phyloP scores from a whole-genome alignment of 108 stramenopile species.

The Fistulifera pelliculosa region DNA sequence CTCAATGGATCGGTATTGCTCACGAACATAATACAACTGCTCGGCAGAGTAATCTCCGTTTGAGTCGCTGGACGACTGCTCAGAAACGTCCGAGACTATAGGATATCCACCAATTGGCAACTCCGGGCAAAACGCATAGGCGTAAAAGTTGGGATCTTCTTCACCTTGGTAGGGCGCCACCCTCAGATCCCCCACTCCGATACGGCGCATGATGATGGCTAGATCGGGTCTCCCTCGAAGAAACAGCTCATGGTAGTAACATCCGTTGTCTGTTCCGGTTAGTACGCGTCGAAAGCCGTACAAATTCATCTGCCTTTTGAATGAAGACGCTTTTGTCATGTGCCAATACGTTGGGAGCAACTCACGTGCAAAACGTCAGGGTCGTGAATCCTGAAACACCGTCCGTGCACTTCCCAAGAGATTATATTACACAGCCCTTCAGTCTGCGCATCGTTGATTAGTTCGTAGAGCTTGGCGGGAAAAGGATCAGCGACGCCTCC shows the following conservation, averaged over 20 bases:
- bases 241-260: slow-evolving; percentile 24
- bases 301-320: slow-evolving; percentile 25
- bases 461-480: slow-evolving; percentile 45
- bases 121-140: neutral
- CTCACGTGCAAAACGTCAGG: slow-evolving; percentile 55
- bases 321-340: slow-evolving; percentile 12
- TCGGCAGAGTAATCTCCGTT: too few species aligned
- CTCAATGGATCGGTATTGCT: too few species aligned
- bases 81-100: too few species aligned
- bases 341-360: neutral
- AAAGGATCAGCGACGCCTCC: slow-evolving; percentile 2
- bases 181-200: slow-evolving; percentile 85
- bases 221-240: slow-evolving; percentile 68
- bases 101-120: too few species aligned
- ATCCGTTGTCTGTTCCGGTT: slow-evolving; percentile 2
- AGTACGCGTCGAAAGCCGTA: slow-evolving; percentile 15
- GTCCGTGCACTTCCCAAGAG: slow-evolving; percentile 81
- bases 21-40: too few species aligned
- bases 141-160: slow-evolving; percentile 80
- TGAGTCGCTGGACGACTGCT: too few species aligned
- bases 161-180: slow-evolving; percentile 75
- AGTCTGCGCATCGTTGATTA: slow-evolving; percentile 40
- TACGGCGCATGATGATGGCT: slow-evolving; percentile 62
- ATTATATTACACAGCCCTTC: slow-evolving; percentile 55
- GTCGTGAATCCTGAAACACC: slow-evolving; percentile 81